Evolutionary conservation across 257 asterid genomes (phyloP).

Genomic region (Solanum pennellii): DNA sequence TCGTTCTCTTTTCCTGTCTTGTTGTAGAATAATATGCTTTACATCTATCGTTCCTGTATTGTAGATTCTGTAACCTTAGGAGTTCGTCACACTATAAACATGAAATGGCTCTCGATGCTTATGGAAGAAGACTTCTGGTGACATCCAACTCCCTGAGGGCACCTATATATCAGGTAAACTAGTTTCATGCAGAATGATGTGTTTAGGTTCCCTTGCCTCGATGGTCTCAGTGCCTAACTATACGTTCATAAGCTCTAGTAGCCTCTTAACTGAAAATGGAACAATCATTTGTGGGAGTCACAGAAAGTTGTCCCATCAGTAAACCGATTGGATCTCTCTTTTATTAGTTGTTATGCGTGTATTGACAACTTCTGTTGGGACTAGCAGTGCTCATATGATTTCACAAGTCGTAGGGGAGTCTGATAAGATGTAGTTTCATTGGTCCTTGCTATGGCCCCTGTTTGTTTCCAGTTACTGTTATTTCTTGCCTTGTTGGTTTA

Average conservation of each 20-base stretch:
- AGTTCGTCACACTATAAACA: slow-evolving; percentile 32
- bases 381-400: background rate
- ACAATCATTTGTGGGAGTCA: background rate
- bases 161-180: slow-evolving; percentile 69
- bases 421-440: background rate
- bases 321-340: background rate
- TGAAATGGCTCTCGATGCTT: slow-evolving; percentile 81
- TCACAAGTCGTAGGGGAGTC: background rate
- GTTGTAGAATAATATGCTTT: background rate
- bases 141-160: slow-evolving; percentile 65
- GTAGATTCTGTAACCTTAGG: slow-evolving; percentile 52
- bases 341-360: background rate
- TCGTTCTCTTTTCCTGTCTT: background rate
- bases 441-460: background rate
- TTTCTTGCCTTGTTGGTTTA: background rate
- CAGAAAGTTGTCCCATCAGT: background rate
- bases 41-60: background rate
- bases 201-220: background rate
- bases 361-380: background rate
- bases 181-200: background rate
- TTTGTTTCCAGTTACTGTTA: background rate
- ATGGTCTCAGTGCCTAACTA: background rate
- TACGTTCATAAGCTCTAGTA: background rate
- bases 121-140: slow-evolving; percentile 69
- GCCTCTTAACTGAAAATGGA: background rate